Evolutionary conservation across 2,329 filamentous ascomycete species (phyloP), one percentile per base, ranked within the genome.

Genomic region (Botrytis deweyae): DNA sequence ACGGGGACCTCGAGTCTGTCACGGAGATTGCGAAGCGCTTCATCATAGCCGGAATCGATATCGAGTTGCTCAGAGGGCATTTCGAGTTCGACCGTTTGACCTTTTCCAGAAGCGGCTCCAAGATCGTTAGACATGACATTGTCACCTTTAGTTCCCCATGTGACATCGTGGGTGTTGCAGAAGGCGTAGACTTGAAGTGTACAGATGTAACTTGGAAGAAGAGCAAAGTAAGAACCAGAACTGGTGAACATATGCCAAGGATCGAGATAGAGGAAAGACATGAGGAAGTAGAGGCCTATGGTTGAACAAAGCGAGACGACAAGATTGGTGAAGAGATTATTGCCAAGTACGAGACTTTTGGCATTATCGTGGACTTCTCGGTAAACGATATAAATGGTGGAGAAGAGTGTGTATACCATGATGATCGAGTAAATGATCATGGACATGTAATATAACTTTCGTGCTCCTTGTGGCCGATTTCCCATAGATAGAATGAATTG

Each of bases 161-260:
- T 97, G 33, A 99, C 94, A 82, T 99, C 96, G 88, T 99, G 96
- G 0, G 95, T 97, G 85, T 99, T 99, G 86, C 96, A 98, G 84
- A 99, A 99, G 62, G 96, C 96, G 84, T 99, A 99, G 33, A 98
- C 94, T 83, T 99, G 96, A 3, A 99, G 88, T 0, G 94, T 98
- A 85, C 96, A 98, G 83, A 99, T 97, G 85, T 98, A 99, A 58
- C 88, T 91, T 0, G 96, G 96, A 52, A 99, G 87, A 40, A 99
- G 90, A 65, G 95, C 88, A 82, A 99, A 98, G 86, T 99, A 99
- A 82, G 98, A 95, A 0, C 87, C 89, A 0, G 93, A 91, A 0
- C 92, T 95, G 20, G 96, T 99, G 84, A 99, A 92, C 93, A 99
- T 96, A 86, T 99, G 96, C 96, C 96, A 99, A 0, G 96, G 96